These are phyloP conservation scores for Pseudocercospora crystallina DNA, from an alignment of 2,329 filamentous ascomycete species.

Conservation along the genomic window DNA sequence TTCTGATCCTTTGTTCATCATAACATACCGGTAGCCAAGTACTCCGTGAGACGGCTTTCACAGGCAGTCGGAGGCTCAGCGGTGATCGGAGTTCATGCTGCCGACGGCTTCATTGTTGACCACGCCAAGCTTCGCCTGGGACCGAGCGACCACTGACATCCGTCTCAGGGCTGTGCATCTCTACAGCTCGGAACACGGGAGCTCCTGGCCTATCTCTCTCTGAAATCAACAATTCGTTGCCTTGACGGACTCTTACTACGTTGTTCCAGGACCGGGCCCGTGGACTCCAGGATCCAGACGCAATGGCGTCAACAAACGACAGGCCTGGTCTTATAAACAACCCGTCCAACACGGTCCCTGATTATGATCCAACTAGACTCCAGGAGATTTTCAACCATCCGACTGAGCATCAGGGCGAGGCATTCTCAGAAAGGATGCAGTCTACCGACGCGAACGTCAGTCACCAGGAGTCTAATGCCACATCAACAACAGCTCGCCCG, in stretches of 20 bases:
- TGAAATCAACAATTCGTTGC: no score
- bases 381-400: slow-evolving; percentile 11
- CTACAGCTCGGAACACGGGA: not conserved
- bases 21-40: no score
- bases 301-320: slow-evolving; percentile 13
- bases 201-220: not conserved
- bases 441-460: slow-evolving; percentile 13
- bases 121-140: no score
- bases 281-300: not conserved
- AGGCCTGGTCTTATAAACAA: slow-evolving; percentile 9
- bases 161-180: no score
- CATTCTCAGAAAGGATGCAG: slow-evolving; percentile 14
- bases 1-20: not conserved
- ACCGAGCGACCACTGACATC: no score
- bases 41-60: no score
- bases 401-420: slow-evolving; percentile 17
- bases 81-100: no score
- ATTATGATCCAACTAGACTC: slow-evolving; percentile 17
- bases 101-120: no score
- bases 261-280: slow-evolving; percentile 3
- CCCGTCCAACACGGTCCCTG: slow-evolving; percentile 10
- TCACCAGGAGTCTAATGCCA: slow-evolving; percentile 11
- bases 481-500: slow-evolving; percentile 6
- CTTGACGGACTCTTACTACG: slow-evolving; percentile 1
- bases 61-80: no score